Evolutionary conservation across 2,329 filamentous ascomycete genomes (phyloP).

Genomic region (Trichophyton mentagrophytes): DNA sequence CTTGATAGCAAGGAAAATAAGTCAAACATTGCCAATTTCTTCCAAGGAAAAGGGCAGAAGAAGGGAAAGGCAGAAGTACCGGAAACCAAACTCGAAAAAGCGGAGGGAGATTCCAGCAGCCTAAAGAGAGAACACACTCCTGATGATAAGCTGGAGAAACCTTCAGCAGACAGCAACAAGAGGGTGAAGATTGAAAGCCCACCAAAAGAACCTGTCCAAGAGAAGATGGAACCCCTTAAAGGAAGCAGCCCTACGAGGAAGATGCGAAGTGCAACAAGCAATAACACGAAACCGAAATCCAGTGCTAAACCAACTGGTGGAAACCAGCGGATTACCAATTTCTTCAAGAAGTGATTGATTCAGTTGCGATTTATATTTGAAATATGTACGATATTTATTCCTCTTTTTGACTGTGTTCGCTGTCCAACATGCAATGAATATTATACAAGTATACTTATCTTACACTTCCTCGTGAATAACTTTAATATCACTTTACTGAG

Average conservation of each 20-base stretch:
- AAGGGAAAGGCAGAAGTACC: conserved; percentile 19
- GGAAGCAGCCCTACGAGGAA: conserved; percentile 26
- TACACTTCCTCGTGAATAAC: not conserved
- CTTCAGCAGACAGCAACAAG: conserved; percentile 1
- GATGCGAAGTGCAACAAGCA: conserved; percentile 45
- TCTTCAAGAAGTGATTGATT: conserved; percentile 30
- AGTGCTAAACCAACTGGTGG: conserved; percentile 34
- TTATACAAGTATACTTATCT: not conserved
- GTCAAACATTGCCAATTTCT: conserved; percentile 88
- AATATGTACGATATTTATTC: not conserved
- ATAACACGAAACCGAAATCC: conserved; percentile 29
- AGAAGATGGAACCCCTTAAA: not conserved
- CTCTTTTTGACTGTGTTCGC: not conserved
- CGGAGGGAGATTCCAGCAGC: not conserved
- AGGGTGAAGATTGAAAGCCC: conserved; percentile 1
- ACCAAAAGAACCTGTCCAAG: not conserved
- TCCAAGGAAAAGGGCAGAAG: conserved; percentile 37
- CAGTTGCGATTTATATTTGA: not conserved
- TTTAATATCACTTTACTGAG: not conserved
- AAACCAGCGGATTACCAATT: conserved; percentile 41
- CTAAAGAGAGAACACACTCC: conserved; percentile 8
- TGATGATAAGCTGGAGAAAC: conserved; percentile 27
- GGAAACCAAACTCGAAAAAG: conserved; percentile 14
- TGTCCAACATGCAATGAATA: not conserved
- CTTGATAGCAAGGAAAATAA: conserved; percentile 79